A percentile compares a stretch with the other conserved stretches of the same genome.
These are phyloP conservation scores for Populus hybrid DNA, from an alignment of 441 rosid species.

Conservation along the genomic window DNA sequence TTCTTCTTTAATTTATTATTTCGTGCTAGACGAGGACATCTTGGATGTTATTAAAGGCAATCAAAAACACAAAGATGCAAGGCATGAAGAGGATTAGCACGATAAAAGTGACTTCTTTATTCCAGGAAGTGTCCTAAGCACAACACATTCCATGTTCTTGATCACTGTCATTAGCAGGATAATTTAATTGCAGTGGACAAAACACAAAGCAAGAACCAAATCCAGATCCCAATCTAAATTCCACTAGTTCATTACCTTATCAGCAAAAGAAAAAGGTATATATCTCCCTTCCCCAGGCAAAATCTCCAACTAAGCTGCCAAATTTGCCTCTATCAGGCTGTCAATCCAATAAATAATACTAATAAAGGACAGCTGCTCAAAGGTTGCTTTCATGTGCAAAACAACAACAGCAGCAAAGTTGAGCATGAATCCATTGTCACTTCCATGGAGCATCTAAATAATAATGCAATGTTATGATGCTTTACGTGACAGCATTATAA, in stretches of 20 bases:
- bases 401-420: neutral
- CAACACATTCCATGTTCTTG: neutral
- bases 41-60: neutral
- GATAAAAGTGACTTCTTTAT: neutral
- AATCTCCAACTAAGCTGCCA: no score
- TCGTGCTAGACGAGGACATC: neutral
- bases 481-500: no score
- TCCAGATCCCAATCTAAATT: neutral
- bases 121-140: neutral
- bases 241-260: neutral
- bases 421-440: neutral
- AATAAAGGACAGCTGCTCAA: no score
- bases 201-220: neutral
- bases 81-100: neutral
- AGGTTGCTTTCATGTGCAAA: neutral
- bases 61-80: neutral
- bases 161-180: neutral
- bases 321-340: neutral
- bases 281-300: neutral
- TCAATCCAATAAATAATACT: neutral
- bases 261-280: neutral
- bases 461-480: no score
- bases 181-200: neutral
- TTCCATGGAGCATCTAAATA: no score
- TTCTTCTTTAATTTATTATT: neutral